Conservation (phyloP, 805 yeast genomes). For the Cyberlindnera euphorbiae region DNA sequence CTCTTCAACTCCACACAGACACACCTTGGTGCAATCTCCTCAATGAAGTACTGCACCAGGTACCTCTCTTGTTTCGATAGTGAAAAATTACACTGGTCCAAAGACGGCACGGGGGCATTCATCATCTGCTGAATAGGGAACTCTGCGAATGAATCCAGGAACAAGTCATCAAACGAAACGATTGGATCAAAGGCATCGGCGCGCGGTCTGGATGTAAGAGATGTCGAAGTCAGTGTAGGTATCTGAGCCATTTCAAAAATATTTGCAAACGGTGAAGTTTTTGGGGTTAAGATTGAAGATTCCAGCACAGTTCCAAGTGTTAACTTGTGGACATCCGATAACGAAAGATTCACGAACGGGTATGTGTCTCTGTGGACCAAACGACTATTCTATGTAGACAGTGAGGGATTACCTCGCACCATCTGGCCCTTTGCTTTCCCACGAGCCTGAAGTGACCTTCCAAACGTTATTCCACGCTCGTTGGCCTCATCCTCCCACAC, state of each 20-base stretch:
- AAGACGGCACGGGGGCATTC: conserved; percentile 13
- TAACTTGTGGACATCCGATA: no score
- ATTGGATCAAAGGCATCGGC: conserved; percentile 18
- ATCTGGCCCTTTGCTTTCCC: no score
- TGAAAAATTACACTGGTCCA: conserved; percentile 13
- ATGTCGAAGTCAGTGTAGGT: conserved; percentile 12
- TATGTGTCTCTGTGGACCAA: no score
- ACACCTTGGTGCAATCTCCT: conserved; percentile 34
- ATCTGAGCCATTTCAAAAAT: conserved; percentile 17
- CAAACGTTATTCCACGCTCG: no score
- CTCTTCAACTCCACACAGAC: conserved; percentile 33
- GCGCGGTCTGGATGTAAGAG: neutral
- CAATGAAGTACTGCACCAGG: conserved; percentile 31
- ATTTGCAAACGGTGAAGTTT: conserved; percentile 2
- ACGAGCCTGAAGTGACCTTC: no score
- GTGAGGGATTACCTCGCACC: no score
- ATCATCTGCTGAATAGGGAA: conserved; percentile 17
- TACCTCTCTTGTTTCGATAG: conserved; percentile 14
- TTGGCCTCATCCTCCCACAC: no score
- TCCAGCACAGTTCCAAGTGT: no score
- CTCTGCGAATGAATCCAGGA: conserved; percentile 20
- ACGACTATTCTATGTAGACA: no score
- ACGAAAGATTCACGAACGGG: no score
- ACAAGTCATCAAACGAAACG: conserved; percentile 18
- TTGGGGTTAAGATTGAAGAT: no score